Evolutionary conservation across 208 protist species (phyloP), one percentile per base, ranked within the genome.

Genomic region (Tritrichomonas foetus): DNA sequence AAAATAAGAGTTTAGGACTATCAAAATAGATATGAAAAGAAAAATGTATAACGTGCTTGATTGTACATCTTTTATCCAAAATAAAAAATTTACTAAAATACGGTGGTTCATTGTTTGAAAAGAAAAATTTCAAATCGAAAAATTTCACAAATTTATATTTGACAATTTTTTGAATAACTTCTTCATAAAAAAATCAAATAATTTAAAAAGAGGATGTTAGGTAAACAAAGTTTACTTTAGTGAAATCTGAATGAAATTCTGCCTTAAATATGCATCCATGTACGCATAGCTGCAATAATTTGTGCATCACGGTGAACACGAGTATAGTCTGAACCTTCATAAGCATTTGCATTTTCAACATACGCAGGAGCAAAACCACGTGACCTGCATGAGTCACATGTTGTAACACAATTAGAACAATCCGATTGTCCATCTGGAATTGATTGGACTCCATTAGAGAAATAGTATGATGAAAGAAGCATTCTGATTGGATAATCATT

Each of bases 281-380:
- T 36, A 44, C 94, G 50, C 96, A 97, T 97, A 25, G 96, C 96
- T 25, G 33, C 47, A 82, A 97, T 94, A 36, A 97, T 96, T 33
- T 0, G 20, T n/a, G 30, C 39, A 75, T 97, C 96, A n/a, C 96
- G 33, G 93, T 97, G 96, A 72, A 96, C 94, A n/a, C 96, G 57
- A 0, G 96, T 97, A 57, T 97, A 97, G 5, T 39, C 95, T 9
- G 27, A 9, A 9, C 44, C 89, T 64, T 50, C 84, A 80, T 97
- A 97, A 27, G 95, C 95, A 39, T n/a, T 9, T 0, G 95, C 69
- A 80, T 66, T 44, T n/a, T 14, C 44, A n/a, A 47, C 22, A 57
- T 96, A 96, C 0, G 96, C 96, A 8, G 20, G 13, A 13, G n/a
- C 92, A 27, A 95, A 93, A n/a, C 50, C 66, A 30, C 95, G 39